These are phyloP conservation scores for Melampsora larici-populina DNA, from an alignment of 1,284 basidiomycete species.

Conservation along the genomic window DNA sequence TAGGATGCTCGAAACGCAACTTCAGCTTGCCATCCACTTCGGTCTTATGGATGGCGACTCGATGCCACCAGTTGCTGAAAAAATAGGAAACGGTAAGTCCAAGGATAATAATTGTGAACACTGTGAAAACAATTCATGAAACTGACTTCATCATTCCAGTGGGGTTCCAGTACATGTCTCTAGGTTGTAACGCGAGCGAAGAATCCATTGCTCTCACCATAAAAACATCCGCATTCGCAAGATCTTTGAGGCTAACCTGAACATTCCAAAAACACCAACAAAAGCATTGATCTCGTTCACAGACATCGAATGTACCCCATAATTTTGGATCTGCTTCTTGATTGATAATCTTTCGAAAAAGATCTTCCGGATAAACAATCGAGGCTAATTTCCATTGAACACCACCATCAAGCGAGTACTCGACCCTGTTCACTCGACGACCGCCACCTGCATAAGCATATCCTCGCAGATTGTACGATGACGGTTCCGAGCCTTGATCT, in stretches of 20 bases:
- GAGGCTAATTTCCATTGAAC: slow-evolving; percentile 60
- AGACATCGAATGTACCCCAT: slow-evolving; percentile 58
- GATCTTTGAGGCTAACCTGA: slow-evolving; percentile 54
- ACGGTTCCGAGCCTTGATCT: not conserved
- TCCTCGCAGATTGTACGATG: slow-evolving; percentile 58
- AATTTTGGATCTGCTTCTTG: slow-evolving; percentile 47
- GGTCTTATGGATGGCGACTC: slow-evolving; percentile 60
- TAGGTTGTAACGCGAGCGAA: slow-evolving; percentile 58
- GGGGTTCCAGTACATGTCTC: slow-evolving; percentile 61
- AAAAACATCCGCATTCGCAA: slow-evolving; percentile 57
- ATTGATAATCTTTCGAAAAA: slow-evolving; percentile 56
- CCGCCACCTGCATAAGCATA: slow-evolving; percentile 71
- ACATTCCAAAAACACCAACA: slow-evolving; percentile 68
- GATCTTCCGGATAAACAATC: slow-evolving; percentile 62
- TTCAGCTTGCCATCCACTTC: slow-evolving; percentile 49
- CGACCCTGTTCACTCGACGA: slow-evolving; percentile 62
- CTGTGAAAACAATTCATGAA: slow-evolving; percentile 14
- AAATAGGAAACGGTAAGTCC: slow-evolving; percentile 5
- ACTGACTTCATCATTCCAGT: slow-evolving; percentile 63
- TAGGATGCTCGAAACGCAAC: slow-evolving; percentile 65
- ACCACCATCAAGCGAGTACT: slow-evolving; percentile 64
- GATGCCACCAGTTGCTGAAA: slow-evolving; percentile 60
- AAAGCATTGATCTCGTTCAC: slow-evolving; percentile 61
- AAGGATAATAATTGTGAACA: slow-evolving; percentile 30
- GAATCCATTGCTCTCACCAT: slow-evolving; percentile 65